Base-by-base conservation (phyloP, 148 eudicot species). In the Linanthus parryae region DNA sequence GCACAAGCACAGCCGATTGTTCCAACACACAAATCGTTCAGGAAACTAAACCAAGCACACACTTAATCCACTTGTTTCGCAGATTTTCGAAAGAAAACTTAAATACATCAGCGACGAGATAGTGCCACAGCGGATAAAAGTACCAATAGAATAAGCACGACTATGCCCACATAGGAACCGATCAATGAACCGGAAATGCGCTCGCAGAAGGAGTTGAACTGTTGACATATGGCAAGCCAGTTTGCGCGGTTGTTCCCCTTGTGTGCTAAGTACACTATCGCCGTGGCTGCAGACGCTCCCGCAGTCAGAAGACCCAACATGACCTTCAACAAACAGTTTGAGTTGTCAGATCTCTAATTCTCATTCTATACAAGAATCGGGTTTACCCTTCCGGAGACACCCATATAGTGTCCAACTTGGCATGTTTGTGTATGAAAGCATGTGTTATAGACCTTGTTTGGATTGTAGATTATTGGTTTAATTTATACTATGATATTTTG, bases 201-300 rank as follows among this genome's bases (percentile, higher is more conserved):
- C 24, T 77, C 70, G 26, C 87, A 81, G 49, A 77, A 77, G 31
- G 76, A 62, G 59, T 72, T 69, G 46, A 53, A 73, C 34, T 71
- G 75, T 45, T 60, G 73, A 59, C 87, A 81, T 40, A 81, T 60
- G 0, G 80, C 69, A 7, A 57, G 41, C 87, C 83, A 77, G 25
- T 81, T 81, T 17, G 69, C 71, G 51, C 28, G 40, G 0, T 55
- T 38, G 21, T 63, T 77, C 8, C 87, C 83, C 15, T 73, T 68
- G 64, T 62, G 83, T 15, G 87, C 87, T 39, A 81, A 33, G 70
- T 81, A 65, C 20, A 70, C 77, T 0, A 81, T 65, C 4, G 83
- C 83, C 0, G 87, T 63, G 0, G 87, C 68, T 8, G 87, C 77
- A 1, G 87, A 74, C 8, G 83, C 70, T 30, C 70, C 87, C 4